A percentile compares a stretch with the other conserved stretches of the same genome.
Evolutionary conservation across 192 early-diverging fungal species (phyloP).

Genomic region (Backusella liffmaniae): DNA sequence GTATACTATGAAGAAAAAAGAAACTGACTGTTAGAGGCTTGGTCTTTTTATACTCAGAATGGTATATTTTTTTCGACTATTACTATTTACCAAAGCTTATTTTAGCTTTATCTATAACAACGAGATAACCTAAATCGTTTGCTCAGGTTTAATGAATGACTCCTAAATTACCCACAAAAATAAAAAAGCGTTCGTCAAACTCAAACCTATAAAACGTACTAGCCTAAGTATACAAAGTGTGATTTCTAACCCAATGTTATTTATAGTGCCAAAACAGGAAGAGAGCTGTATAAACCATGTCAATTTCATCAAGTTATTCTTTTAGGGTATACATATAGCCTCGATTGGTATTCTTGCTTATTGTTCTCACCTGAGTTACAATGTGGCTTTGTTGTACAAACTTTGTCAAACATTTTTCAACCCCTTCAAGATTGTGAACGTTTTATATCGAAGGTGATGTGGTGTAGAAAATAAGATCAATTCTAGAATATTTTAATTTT

Average conservation of each 20-base stretch:
- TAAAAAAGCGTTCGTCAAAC: neutral
- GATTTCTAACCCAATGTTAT: too few relatives aligned
- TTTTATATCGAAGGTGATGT: neutral
- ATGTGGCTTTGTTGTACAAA: neutral
- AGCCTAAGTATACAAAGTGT: too few relatives aligned
- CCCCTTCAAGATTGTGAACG: neutral
- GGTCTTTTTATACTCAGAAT: too few relatives aligned
- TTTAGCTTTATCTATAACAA: neutral
- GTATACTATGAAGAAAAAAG: too few relatives aligned
- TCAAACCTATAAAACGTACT: neutral
- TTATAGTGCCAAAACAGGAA: neutral
- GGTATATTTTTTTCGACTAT: too few relatives aligned
- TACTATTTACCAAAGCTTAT: too few relatives aligned
- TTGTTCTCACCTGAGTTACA: conserved; percentile 5
- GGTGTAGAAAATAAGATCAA: neutral
- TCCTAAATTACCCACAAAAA: neutral
- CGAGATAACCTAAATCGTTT: neutral
- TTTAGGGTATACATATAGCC: neutral
- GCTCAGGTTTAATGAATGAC: neutral
- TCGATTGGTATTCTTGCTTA: neutral
- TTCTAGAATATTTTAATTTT: neutral
- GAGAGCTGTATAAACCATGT: neutral
- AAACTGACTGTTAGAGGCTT: too few relatives aligned
- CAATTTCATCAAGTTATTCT: neutral
- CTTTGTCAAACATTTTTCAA: neutral